Evolutionary conservation across 2,329 filamentous ascomycete genomes (phyloP).

Genomic region (Myotisia sp.): DNA sequence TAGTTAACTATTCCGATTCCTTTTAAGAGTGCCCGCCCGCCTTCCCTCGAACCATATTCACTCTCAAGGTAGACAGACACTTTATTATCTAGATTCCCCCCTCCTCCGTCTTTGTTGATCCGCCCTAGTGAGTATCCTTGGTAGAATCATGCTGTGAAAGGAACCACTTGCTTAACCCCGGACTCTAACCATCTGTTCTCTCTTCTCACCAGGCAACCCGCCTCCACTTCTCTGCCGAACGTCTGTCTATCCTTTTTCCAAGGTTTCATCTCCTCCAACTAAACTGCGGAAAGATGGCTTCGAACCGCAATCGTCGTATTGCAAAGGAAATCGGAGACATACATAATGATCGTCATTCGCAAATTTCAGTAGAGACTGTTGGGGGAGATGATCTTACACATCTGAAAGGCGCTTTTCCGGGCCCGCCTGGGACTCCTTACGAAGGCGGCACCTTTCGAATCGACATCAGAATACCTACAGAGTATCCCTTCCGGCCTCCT

Average conservation of each 20-base stretch:
- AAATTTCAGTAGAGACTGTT: constrained; percentile 55
- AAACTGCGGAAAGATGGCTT: constrained; percentile 40
- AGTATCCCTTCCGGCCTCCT: constrained; percentile 89
- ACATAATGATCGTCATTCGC: constrained; percentile 54
- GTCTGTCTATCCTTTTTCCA: constrained; percentile 1
- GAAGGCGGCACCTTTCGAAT: constrained; percentile 70
- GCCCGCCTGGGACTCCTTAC: constrained; percentile 86
- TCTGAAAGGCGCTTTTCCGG: constrained; percentile 67
- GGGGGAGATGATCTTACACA: constrained; percentile 60
- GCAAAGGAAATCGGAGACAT: constrained; percentile 38
- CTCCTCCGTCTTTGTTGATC: not conserved
- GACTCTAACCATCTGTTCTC: not conserved
- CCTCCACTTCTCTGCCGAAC: not conserved
- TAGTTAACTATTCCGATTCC: no score
- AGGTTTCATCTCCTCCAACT: no score
- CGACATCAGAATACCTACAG: constrained; percentile 72
- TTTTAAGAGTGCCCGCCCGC: no score
- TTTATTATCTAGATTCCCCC: no score
- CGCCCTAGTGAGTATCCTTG: not conserved
- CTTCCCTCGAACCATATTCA: no score
- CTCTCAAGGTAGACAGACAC: no score
- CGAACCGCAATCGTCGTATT: constrained; percentile 43
- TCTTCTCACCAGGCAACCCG: not conserved
- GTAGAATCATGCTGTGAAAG: not conserved
- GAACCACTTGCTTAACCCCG: not conserved